Conservation (phyloP, 352 stramenopile genomes). For the Pythium aristosporum region DNA sequence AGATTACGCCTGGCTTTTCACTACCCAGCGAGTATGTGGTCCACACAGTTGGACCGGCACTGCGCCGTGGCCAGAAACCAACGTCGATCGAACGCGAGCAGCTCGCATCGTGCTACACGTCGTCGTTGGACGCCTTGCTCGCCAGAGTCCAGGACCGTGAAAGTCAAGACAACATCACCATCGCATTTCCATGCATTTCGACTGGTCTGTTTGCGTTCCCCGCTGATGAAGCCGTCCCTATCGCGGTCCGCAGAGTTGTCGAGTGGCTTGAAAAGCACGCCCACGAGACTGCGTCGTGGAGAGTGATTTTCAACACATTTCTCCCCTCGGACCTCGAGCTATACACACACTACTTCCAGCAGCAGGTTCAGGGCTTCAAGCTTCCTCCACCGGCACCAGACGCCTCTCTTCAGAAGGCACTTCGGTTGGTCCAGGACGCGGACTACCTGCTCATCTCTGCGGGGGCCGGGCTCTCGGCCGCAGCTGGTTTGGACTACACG, state of each 20-base stretch:
- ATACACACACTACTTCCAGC: constrained; percentile 41
- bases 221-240: constrained; percentile 42
- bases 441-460: constrained; percentile 64
- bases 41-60: constrained; percentile 61
- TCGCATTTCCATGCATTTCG: constrained; percentile 70
- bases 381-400: constrained; percentile 29
- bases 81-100: constrained; percentile 30
- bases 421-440: constrained; percentile 40
- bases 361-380: constrained; percentile 11
- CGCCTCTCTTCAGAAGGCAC: constrained; percentile 29
- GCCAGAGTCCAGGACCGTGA: constrained; percentile 20
- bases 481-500: constrained; percentile 72
- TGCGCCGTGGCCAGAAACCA: constrained; percentile 31
- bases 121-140: constrained; percentile 47
- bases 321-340: constrained; percentile 50
- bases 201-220: constrained; percentile 72
- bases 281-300: constrained; percentile 35
- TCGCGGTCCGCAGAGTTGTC: constrained; percentile 47
- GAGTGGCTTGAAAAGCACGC: constrained; percentile 48
- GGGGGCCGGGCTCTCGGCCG: constrained; percentile 63
- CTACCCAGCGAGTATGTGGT: constrained; percentile 53
- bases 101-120: constrained; percentile 51
- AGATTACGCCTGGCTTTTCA: constrained; percentile 58
- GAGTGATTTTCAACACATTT: constrained; percentile 77
- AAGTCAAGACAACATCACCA: constrained; percentile 22